A percentile compares a stretch with the other conserved stretches of the same genome.
These are phyloP conservation scores for Vitis hybrid DNA, from an alignment of 177 flowering plant species.

Conservation along the genomic window DNA sequence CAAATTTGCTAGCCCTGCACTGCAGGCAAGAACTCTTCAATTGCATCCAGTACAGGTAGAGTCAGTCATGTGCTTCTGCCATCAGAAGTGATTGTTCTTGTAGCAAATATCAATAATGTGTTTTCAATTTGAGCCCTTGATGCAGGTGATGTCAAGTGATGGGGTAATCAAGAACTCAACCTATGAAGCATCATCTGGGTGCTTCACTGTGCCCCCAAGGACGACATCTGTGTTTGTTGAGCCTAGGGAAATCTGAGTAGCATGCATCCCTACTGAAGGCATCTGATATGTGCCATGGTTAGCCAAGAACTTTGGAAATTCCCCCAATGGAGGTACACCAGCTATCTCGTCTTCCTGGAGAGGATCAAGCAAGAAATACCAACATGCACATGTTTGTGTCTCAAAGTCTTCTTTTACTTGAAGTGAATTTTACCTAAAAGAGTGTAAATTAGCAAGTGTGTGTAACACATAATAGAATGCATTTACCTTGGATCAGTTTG, in stretches of 20 bases:
- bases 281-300: too few relatives aligned
- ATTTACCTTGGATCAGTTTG: too few relatives aligned
- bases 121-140: not conserved
- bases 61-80: not conserved
- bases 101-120: not conserved
- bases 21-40: constrained; percentile 49
- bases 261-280: too few relatives aligned
- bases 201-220: constrained; percentile 65
- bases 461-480: too few relatives aligned
- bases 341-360: too few relatives aligned
- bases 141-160: constrained; percentile 70
- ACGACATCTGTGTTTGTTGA: constrained; percentile 91
- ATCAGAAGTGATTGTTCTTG: not conserved
- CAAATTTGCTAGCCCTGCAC: constrained; percentile 43
- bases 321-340: too few relatives aligned
- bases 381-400: too few relatives aligned
- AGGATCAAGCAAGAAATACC: too few relatives aligned
- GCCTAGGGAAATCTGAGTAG: constrained; percentile 39
- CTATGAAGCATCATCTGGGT: constrained; percentile 65
- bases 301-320: too few relatives aligned
- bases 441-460: too few relatives aligned
- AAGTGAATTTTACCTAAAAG: too few relatives aligned
- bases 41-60: constrained; percentile 87
- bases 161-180: constrained; percentile 56
- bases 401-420: too few relatives aligned